Conservation (phyloP, 2,329 filamentous ascomycete genomes). For the Chaetomium sp. region DNA sequence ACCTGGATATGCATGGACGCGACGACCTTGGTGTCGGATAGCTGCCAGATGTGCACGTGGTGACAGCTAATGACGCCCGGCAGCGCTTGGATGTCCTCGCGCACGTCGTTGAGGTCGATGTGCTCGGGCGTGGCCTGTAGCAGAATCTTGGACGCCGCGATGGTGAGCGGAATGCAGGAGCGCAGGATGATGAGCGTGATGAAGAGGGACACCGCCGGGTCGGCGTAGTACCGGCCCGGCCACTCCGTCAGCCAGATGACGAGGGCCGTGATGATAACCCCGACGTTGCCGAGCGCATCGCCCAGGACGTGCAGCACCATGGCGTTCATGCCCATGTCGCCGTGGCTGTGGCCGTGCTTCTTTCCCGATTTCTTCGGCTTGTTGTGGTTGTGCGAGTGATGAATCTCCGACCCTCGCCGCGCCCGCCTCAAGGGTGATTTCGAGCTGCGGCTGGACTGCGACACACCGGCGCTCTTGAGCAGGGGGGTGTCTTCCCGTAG, state of each 20-base stretch:
- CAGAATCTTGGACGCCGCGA: slow-evolving; percentile 81
- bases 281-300: slow-evolving; percentile 83
- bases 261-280: slow-evolving; percentile 79
- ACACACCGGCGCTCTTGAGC: slow-evolving; percentile 44
- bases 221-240: slow-evolving; percentile 81
- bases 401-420: slow-evolving; percentile 57
- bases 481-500: slow-evolving; percentile 52
- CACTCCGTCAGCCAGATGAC: slow-evolving; percentile 90
- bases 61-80: slow-evolving; percentile 88
- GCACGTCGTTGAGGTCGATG: slow-evolving; percentile 85
- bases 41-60: slow-evolving; percentile 96
- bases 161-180: slow-evolving; percentile 76
- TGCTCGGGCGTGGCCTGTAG: slow-evolving; percentile 92
- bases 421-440: slow-evolving; percentile 37
- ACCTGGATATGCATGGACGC: slow-evolving; percentile 94
- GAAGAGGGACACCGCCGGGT: slow-evolving; percentile 88
- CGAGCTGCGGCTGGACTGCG: slow-evolving; percentile 23
- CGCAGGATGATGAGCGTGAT: slow-evolving; percentile 80
- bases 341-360: slow-evolving; percentile 75
- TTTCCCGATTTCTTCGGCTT: slow-evolving; percentile 66
- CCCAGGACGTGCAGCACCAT: slow-evolving; percentile 77
- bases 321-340: slow-evolving; percentile 92
- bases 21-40: slow-evolving; percentile 91
- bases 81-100: slow-evolving; percentile 83
- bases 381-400: slow-evolving; percentile 78